A percentile compares a stretch with the other conserved stretches of the same genome.
Conservation (phyloP, 192 early-diverging fungal species). For the Coemansia sp. region DNA sequence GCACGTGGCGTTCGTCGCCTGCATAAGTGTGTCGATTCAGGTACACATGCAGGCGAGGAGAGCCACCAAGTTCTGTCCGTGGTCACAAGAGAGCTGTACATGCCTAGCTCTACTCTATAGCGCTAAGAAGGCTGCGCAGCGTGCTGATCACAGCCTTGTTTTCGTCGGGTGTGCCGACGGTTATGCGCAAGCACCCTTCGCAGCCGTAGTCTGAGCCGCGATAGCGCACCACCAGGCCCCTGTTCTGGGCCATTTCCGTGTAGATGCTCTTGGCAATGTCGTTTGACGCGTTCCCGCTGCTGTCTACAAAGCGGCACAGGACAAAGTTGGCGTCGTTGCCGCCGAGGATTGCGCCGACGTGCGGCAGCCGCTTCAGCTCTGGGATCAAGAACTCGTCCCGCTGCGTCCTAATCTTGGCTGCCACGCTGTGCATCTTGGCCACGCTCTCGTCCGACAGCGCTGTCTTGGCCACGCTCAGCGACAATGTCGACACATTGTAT, state of each 20-base stretch:
- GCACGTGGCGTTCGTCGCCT: too few species aligned
- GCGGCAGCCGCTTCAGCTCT: slow-evolving; percentile 55
- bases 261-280: slow-evolving; percentile 70
- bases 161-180: slow-evolving; percentile 84
- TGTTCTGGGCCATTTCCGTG: slow-evolving; percentile 72
- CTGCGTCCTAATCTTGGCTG: slow-evolving; percentile 54
- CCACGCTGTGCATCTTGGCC: slow-evolving; percentile 60
- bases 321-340: slow-evolving; percentile 95
- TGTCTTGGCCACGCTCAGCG: slow-evolving; percentile 67
- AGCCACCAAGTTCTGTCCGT: too few species aligned
- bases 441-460: slow-evolving; percentile 73
- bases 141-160: slow-evolving; percentile 61
- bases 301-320: slow-evolving; percentile 71
- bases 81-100: too few species aligned
- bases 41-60: too few species aligned
- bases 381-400: slow-evolving; percentile 60
- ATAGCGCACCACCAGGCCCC: slow-evolving; percentile 91
- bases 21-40: too few species aligned
- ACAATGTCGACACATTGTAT: slow-evolving; percentile 92
- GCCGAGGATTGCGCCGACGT: slow-evolving; percentile 73
- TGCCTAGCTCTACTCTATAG: too few species aligned
- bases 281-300: slow-evolving; percentile 60
- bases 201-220: slow-evolving; percentile 91
- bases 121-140: slow-evolving; percentile 28
- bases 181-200: slow-evolving; percentile 88